phyloP scores from a whole-genome alignment of 1,284 basidiomycete species.

The Grifola frondosa region DNA sequence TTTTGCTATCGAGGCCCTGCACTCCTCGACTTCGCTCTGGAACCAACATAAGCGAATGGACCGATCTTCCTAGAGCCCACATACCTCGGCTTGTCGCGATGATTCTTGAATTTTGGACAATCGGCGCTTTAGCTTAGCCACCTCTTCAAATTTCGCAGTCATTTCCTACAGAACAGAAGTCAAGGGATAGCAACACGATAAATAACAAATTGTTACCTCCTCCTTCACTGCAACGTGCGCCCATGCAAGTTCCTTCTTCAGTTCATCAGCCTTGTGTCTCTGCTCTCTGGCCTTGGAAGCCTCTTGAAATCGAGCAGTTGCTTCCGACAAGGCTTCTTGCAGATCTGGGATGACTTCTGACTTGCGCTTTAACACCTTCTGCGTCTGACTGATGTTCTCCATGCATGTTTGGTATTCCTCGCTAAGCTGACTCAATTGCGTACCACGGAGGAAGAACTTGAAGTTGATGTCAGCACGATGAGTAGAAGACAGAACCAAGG shows the following conservation, averaged over 20 bases:
- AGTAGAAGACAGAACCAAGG: background rate
- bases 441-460: constrained; percentile 93
- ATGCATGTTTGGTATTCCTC: constrained; percentile 84
- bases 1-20: too few species aligned
- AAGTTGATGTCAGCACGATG: background rate
- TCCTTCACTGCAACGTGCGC: constrained; percentile 80
- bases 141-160: constrained; percentile 48
- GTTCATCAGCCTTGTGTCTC: constrained; percentile 61
- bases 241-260: constrained; percentile 89
- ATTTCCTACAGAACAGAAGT: constrained; percentile 43
- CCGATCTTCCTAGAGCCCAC: constrained; percentile 2
- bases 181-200: background rate
- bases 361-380: constrained; percentile 64
- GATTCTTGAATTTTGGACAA: constrained; percentile 52
- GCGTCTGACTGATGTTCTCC: constrained; percentile 68
- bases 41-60: background rate
- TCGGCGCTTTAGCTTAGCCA: constrained; percentile 45
- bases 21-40: too few species aligned
- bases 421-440: constrained; percentile 85
- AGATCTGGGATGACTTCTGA: constrained; percentile 76
- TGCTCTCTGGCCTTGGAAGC: constrained; percentile 74
- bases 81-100: constrained; percentile 48
- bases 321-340: constrained; percentile 57
- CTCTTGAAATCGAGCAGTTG: constrained; percentile 63
- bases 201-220: constrained; percentile 36